A percentile compares a stretch with the other conserved stretches of the same genome.
Conservation (phyloP, 129 eudicot genomes). For the Pittosporum tobira region DNA sequence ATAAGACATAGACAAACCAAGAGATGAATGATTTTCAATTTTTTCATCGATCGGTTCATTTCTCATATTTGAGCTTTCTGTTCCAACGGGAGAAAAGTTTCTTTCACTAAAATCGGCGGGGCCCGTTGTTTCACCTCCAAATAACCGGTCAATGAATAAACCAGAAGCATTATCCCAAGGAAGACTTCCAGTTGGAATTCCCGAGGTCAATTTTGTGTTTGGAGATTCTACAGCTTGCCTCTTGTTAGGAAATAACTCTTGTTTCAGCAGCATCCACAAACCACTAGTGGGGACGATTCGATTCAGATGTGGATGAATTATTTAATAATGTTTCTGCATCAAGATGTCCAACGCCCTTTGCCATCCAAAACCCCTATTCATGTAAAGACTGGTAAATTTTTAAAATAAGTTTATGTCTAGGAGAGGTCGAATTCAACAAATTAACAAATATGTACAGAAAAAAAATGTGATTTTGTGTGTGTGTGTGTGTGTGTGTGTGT, state of each 20-base stretch:
- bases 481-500: too few relatives aligned
- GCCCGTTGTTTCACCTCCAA: constrained; percentile 19
- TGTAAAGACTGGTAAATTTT: constrained; percentile 8
- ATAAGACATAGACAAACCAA: constrained; percentile 29
- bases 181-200: constrained; percentile 9
- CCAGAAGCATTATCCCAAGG: constrained; percentile 25
- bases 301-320: constrained; percentile 22
- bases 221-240: constrained; percentile 27
- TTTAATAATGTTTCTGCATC: constrained; percentile 25
- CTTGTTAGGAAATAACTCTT: constrained; percentile 28
- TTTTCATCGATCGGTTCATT: constrained; percentile 6
- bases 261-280: constrained; percentile 21
- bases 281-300: constrained; percentile 28
- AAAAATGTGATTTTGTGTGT: too few relatives aligned
- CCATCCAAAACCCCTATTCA: constrained; percentile 30
- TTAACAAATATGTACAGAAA: too few relatives aligned
- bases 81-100: constrained; percentile 6
- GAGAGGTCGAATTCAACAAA: too few relatives aligned
- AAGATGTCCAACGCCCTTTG: constrained; percentile 22
- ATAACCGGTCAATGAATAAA: constrained; percentile 29
- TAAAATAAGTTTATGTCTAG: not conserved
- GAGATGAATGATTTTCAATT: constrained; percentile 21
- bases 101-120: constrained; percentile 4
- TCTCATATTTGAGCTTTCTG: constrained; percentile 5
- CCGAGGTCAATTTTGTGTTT: constrained; percentile 11